phyloP scores from a whole-genome alignment of 1,284 basidiomycete species.

The Trichosporon sp. region DNA sequence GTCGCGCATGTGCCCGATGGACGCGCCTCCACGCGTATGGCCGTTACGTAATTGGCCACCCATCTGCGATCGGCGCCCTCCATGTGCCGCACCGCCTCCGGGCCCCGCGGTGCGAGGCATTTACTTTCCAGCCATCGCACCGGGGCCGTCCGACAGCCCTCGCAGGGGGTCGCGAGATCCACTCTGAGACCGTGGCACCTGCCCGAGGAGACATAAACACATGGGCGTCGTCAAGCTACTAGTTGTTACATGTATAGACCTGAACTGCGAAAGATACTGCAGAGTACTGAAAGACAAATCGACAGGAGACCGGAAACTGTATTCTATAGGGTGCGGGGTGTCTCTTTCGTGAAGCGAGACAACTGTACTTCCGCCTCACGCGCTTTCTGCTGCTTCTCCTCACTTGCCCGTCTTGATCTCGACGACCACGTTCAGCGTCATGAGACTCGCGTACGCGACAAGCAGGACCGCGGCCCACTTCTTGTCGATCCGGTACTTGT shows the following conservation, averaged over 20 bases:
- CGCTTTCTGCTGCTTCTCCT: neutral
- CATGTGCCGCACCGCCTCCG: neutral
- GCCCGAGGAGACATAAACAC: neutral
- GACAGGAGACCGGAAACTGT: neutral
- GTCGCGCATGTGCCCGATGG: neutral
- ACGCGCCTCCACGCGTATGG: neutral
- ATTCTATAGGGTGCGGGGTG: neutral
- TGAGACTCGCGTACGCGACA: constrained; percentile 64
- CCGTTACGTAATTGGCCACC: neutral
- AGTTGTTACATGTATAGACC: neutral
- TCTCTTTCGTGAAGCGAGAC: neutral
- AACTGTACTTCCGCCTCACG: neutral
- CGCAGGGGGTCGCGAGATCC: no score
- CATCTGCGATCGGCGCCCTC: neutral
- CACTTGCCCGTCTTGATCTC: constrained; percentile 53
- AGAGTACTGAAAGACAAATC: neutral
- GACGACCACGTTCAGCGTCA: constrained; percentile 70
- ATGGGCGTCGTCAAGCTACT: neutral
- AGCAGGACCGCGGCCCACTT: constrained; percentile 77
- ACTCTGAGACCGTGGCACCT: neutral
- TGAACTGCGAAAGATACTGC: neutral
- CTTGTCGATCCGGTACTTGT: constrained; percentile 72
- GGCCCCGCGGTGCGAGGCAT: no score
- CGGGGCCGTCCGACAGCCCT: neutral
- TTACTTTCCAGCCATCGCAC: neutral